A percentile compares a stretch with the other conserved stretches of the same genome.
phyloP scores from a whole-genome alignment of 2,329 filamentous ascomycete genomes.

The Kalaharituber pfeilii region DNA sequence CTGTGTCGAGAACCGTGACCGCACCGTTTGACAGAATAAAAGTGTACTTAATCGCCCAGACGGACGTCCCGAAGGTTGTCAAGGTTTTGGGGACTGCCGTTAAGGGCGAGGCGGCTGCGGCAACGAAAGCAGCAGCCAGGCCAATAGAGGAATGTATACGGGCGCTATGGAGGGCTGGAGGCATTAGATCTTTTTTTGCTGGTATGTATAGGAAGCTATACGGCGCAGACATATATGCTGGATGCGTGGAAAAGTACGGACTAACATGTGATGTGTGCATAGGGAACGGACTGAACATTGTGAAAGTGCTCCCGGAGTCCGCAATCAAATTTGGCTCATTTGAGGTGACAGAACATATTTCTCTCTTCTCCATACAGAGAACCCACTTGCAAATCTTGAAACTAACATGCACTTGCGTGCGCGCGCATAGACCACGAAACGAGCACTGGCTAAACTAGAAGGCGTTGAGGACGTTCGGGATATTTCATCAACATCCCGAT shows the following conservation, averaged over 20 bases:
- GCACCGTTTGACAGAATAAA: constrained; percentile 93
- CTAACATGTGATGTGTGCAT: constrained; percentile 21
- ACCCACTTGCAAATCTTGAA: constrained; percentile 6
- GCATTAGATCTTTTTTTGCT: constrained; percentile 77
- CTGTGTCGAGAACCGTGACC: constrained; percentile 85
- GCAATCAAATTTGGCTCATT: constrained; percentile 97
- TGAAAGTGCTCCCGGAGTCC: constrained; percentile 98
- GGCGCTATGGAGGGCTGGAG: constrained; percentile 71
- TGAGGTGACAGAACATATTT: constrained; percentile 38
- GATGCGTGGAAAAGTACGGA: too few species aligned
- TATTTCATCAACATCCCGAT: constrained; percentile 73
- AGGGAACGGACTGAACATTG: constrained; percentile 91
- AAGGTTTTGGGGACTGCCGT: constrained; percentile 49
- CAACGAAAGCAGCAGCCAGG: constrained; percentile 45
- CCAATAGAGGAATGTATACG: constrained; percentile 57
- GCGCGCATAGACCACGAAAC: constrained; percentile 65
- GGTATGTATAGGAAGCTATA: constrained; percentile 39
- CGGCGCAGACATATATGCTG: background rate
- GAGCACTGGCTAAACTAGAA: constrained; percentile 67
- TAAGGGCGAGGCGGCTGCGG: constrained; percentile 46
- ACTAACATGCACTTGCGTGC: constrained; percentile 5
- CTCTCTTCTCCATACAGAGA: constrained; percentile 1
- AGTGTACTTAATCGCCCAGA: constrained; percentile 92
- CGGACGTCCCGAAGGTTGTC: constrained; percentile 38
- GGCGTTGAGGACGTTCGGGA: constrained; percentile 65